Evolutionary conservation across 805 yeast species (phyloP).

Genomic region (Sugiyamaella lignohabitans): DNA sequence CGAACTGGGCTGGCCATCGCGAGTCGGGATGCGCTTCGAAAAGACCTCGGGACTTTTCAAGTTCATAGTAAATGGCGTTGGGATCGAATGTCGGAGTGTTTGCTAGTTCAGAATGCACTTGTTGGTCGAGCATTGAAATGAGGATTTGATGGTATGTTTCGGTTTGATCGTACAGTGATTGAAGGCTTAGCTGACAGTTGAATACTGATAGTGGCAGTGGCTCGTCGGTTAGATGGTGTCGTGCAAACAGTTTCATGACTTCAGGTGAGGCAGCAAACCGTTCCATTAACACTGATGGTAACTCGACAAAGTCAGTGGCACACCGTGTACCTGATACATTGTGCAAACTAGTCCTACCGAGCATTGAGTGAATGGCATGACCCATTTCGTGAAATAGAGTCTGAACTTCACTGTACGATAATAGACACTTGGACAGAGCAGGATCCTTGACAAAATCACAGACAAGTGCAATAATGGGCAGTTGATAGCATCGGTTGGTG

Average conservation of each 20-base stretch:
- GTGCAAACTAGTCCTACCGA: conserved; percentile 84
- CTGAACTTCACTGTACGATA: conserved; percentile 75
- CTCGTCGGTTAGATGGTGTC: conserved; percentile 61
- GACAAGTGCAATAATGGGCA: conserved; percentile 84
- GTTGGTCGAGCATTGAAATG: conserved; percentile 85
- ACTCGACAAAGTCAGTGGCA: conserved; percentile 91
- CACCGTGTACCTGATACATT: conserved; percentile 94
- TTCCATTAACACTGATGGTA: conserved; percentile 96
- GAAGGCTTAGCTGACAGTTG: conserved; percentile 45
- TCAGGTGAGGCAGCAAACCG: conserved; percentile 77
- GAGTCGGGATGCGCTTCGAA: conserved; percentile 57
- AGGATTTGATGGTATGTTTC: conserved; percentile 83
- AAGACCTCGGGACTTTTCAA: conserved; percentile 54
- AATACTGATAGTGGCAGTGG: conserved; percentile 48
- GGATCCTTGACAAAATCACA: conserved; percentile 59
- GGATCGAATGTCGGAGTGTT: conserved; percentile 41
- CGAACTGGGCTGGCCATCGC: conserved; percentile 91
- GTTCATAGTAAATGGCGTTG: conserved; percentile 54
- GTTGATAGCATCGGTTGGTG: conserved; percentile 53
- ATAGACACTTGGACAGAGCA: conserved; percentile 43
- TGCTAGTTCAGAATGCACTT: conserved; percentile 47
- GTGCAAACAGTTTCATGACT: conserved; percentile 66
- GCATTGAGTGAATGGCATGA: conserved; percentile 96
- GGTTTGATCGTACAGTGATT: conserved; percentile 50
- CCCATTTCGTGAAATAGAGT: conserved; percentile 98